Evolutionary conservation across 2,329 filamentous ascomycete species (phyloP).

Genomic region (Botryotinia globosa): DNA sequence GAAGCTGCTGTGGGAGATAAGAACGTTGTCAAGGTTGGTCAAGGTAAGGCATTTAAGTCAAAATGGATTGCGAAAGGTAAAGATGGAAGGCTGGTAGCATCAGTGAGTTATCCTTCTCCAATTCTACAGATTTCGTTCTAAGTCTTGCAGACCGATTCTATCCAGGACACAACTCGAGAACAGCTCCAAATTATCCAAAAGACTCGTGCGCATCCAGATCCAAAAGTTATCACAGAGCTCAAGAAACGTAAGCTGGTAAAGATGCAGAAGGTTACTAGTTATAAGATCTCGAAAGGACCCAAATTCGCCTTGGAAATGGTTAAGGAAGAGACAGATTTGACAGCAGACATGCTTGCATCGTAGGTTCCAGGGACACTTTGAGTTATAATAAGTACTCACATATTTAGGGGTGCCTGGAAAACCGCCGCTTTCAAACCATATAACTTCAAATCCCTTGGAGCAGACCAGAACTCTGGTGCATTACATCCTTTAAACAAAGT

Average conservation of each 20-base stretch:
- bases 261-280: conserved; percentile 79
- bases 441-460: conserved; percentile 67
- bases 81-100: conserved; percentile 53
- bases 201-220: conserved; percentile 65
- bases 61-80: conserved; percentile 67
- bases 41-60: conserved; percentile 88
- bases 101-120: conserved; percentile 42
- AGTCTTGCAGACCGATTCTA: conserved; percentile 58
- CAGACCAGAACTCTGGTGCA: conserved; percentile 59
- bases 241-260: conserved; percentile 90
- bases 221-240: conserved; percentile 75
- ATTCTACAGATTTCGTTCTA: conserved; percentile 17
- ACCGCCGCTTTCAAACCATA: conserved; percentile 83
- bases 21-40: conserved; percentile 75
- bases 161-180: conserved; percentile 75
- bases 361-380: conserved; percentile 30
- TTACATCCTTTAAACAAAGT: conserved; percentile 85
- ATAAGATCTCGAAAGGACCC: conserved; percentile 77
- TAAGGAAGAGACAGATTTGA: conserved; percentile 93
- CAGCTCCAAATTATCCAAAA: conserved; percentile 71
- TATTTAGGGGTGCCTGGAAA: conserved; percentile 76
- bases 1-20: conserved; percentile 69
- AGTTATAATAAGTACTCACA: conserved; percentile 25
- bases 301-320: conserved; percentile 87
- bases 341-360: conserved; percentile 82